Base-by-base conservation (phyloP, 768 basidiomycete genomes). In the Tephrocybe sp. region DNA sequence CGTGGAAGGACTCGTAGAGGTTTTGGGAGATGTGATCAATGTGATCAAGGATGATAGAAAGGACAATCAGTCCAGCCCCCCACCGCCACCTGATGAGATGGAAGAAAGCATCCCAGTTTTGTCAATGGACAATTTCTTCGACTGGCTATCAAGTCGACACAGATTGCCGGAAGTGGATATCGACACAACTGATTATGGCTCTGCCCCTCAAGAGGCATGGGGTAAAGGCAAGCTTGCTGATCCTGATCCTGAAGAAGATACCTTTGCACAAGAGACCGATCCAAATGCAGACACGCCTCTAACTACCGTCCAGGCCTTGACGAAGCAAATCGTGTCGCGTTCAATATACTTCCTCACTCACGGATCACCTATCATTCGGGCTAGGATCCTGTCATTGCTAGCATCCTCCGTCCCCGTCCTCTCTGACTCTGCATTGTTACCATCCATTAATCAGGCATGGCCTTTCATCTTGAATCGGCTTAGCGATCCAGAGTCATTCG, bases 271-370 rank as follows among this genome's bases (percentile, higher is more conserved):
- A 53, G 36, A 64, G 49, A 54, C 65, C 55, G 37, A 75, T 67
- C 33, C 69, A 65, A 16, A 75, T 69, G 79, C 71, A 36, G 74
- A 81, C 25, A 64, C 69, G 4, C 71, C 80, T 29, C 73, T 83
- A 2, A 91, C 88, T 2, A 77, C 86, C 4, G 74, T 85, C 0
- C 93, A 97, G 61, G 61, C 70, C 15, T 73, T 97, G 43, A 88
- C 89, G 11, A 83, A 83, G 44, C 86, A 91, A 57, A 97, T 99
- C 50, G 82, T 97, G 33, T 77, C 83, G 5, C 87, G 94, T 43
- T 91, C 92, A 1, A 66, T 92, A 11, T 91, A 85, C 67, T 97
- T 97, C 71, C 78, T 98, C 22, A 92, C 95, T 0, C 95, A 99
- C 57, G 74, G 80, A 5, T 94, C 94, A 9, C 79, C 94, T 0